Evolutionary conservation across 345 rosid species (phyloP).

Genomic region (Citrus trifoliata): DNA sequence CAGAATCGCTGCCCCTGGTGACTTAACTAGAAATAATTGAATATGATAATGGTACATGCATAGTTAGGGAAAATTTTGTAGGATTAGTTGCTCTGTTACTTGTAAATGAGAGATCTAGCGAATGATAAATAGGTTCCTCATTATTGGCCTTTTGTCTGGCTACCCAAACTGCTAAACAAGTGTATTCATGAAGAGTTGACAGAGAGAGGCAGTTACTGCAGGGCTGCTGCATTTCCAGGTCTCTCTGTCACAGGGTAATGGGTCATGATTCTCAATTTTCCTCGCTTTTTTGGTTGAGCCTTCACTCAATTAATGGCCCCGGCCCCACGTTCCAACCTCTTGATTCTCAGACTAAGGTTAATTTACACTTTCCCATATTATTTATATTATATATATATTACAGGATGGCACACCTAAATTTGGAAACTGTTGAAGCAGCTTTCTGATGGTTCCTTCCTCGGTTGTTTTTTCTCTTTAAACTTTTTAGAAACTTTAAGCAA

Average conservation of each 20-base stretch:
- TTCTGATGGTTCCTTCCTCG: constrained; percentile 14
- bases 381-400: background rate
- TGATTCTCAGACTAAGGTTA: too few relatives aligned
- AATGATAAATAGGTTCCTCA: background rate
- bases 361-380: too few relatives aligned
- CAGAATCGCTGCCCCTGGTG: background rate
- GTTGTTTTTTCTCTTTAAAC: background rate
- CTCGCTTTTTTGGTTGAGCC: background rate
- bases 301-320: background rate
- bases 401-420: background rate
- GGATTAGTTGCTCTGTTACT: background rate
- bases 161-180: background rate
- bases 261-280: background rate
- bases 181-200: background rate
- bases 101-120: background rate
- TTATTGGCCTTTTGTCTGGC: too few relatives aligned
- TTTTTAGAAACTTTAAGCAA: constrained; percentile 10
- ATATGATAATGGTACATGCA: background rate
- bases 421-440: constrained; percentile 12
- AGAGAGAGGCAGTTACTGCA: background rate
- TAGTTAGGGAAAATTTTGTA: background rate
- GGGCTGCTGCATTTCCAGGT: constrained; percentile 7
- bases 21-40: background rate
- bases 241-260: constrained; percentile 4
- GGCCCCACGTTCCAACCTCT: background rate